Base-by-base conservation (phyloP, 495 filamentous ascomycete genomes). In the Talaromyces adpressus region DNA sequence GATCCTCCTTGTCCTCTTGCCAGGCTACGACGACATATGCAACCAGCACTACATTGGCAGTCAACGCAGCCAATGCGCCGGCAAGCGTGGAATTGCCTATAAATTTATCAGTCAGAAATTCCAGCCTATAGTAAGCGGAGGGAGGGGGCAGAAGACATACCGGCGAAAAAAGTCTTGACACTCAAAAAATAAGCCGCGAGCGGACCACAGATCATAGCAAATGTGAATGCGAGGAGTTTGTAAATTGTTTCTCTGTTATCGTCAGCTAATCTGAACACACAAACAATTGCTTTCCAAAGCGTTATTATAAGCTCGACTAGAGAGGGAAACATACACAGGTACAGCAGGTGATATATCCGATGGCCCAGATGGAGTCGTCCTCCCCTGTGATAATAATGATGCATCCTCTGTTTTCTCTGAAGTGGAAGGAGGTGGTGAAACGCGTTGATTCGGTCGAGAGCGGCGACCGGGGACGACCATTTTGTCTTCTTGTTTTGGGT, bases 21-120 rank as follows among this genome's bases (percentile, higher is more conserved):
- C 96, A 91, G 30, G 95, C 94, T 1, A 96, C 92, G 63, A 93
- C 80, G 58, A 98, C 85, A 75, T 98, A 99, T 16, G 85, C 88
- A 63, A 99, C 85, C 62, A 99, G 79, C 6, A 99, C 91, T 18
- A 91, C 83, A 72, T 99, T 99, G 30, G 94, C 94, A 65, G 90
- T 87, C 45, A 98, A 75, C 23, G 95, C 95, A 8, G 94, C 94
- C 23, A 86, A 76, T 9, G 85, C 92, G 6, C 92, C 94, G 4
- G 92, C 91, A 64, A 84, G 92, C 16, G 93, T 96, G 14, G 91
- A 80, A 71, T 93, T 96, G 60, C 92, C 93, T 95, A 39, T 9
- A 9, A 41, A 41, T 12, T 4, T 2, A 2, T 20, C n/a, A 54
- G 23, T 20, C 9, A 41, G 66, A 20, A 45, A 18, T 11, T 30